Percentiles rank a stretch among this genome's conserved stretches.
Conservation (phyloP, 2,329 filamentous ascomycete species). For the Clonostachys rhizophaga region DNA sequence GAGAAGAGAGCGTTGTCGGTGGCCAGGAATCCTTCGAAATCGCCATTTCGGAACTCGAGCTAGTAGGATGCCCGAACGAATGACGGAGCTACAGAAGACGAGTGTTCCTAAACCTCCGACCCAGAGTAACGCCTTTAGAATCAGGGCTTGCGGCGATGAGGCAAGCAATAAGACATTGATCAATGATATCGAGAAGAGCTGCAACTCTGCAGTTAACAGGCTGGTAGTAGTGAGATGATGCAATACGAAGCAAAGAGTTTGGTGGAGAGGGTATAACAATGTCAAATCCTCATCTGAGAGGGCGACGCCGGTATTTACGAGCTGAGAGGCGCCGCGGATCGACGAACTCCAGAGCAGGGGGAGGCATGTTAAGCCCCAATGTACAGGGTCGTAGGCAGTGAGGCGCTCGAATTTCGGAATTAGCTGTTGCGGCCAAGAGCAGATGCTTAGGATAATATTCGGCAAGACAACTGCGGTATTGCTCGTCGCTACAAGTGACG, state of each 20-base stretch:
- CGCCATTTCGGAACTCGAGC: constrained; percentile 91
- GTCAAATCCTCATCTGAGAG: constrained; percentile 54
- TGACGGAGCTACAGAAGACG: constrained; percentile 65
- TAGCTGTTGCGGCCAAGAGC: constrained; percentile 68
- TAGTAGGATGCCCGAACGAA: constrained; percentile 79
- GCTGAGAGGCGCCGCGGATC: background rate
- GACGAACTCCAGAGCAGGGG: constrained; percentile 46
- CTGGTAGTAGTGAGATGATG: constrained; percentile 85
- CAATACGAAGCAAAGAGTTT: constrained; percentile 67
- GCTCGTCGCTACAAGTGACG: constrained; percentile 65
- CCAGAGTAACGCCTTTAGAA: constrained; percentile 83
- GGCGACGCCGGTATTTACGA: constrained; percentile 8
- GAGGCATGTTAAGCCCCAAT: constrained; percentile 73
- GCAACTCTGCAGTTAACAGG: constrained; percentile 79
- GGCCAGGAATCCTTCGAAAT: constrained; percentile 48
- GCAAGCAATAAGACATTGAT: constrained; percentile 79
- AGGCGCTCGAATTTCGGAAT: constrained; percentile 59
- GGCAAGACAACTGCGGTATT: constrained; percentile 62
- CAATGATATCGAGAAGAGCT: constrained; percentile 77
- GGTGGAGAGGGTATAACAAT: constrained; percentile 78
- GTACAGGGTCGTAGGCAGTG: constrained; percentile 59
- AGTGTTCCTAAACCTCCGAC: constrained; percentile 74
- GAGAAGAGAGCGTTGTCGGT: constrained; percentile 25
- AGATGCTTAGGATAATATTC: constrained; percentile 77
- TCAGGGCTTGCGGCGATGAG: constrained; percentile 74